phyloP scores from a whole-genome alignment of 2,329 filamentous ascomycete species.

The Cladophialophora yegresii region DNA sequence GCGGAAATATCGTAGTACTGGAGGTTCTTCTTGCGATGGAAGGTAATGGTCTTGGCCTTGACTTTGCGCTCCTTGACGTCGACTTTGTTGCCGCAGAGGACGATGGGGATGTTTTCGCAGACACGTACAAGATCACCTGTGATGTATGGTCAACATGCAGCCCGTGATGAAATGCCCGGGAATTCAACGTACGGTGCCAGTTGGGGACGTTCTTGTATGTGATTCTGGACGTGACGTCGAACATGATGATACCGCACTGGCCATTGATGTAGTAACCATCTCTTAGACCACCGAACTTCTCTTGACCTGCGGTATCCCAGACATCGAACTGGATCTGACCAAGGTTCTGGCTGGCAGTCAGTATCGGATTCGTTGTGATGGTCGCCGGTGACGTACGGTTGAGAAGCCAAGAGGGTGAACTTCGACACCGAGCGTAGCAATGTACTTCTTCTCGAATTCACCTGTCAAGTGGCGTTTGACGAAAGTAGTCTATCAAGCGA shows the following conservation, averaged over 20 bases:
- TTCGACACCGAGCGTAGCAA: constrained; percentile 98
- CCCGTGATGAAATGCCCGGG: neutral
- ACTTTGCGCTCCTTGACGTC: constrained; percentile 99
- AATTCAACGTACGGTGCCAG: constrained; percentile 86
- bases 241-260: constrained; percentile 99
- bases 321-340: constrained; percentile 98
- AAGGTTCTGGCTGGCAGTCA: constrained; percentile 65
- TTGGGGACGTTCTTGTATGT: constrained; percentile 99
- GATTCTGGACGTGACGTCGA: constrained; percentile 98
- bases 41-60: constrained; percentile 99
- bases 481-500: constrained; percentile 79
- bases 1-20: constrained; percentile 99
- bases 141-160: constrained; percentile 24
- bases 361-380: constrained; percentile 13
- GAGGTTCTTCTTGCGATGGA: constrained; percentile 99
- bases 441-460: constrained; percentile 99
- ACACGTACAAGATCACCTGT: constrained; percentile 96
- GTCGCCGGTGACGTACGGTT: constrained; percentile 70
- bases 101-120: constrained; percentile 98
- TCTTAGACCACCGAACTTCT: constrained; percentile 99
- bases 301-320: constrained; percentile 98
- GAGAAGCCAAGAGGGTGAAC: constrained; percentile 98
- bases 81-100: constrained; percentile 98
- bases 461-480: constrained; percentile 99
- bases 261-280: constrained; percentile 99